Evolutionary conservation across 495 filamentous ascomycete genomes (phyloP).

Genomic region (Sordaria brevicollis): DNA sequence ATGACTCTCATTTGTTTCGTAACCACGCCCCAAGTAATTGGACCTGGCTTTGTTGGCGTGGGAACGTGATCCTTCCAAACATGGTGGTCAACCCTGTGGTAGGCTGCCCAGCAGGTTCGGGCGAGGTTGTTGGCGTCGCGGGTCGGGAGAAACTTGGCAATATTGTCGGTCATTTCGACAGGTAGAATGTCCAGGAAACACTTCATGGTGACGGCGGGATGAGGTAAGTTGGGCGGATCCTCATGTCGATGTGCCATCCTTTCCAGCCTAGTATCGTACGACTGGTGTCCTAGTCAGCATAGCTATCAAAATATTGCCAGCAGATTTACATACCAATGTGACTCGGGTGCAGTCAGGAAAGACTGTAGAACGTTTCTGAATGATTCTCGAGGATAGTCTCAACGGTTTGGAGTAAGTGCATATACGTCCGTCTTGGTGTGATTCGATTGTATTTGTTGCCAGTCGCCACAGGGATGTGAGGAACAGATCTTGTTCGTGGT

Average conservation of each 20-base stretch:
- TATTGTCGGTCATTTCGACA: neutral
- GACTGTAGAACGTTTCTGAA: neutral
- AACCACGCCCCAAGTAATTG: neutral
- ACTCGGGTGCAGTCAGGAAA: neutral
- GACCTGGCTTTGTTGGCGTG: neutral
- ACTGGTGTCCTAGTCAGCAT: neutral
- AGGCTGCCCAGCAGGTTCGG: neutral
- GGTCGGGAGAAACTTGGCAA: neutral
- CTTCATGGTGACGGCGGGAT: neutral
- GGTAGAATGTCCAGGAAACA: neutral
- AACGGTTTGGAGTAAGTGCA: neutral
- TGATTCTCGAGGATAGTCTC: neutral
- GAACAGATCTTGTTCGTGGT: neutral
- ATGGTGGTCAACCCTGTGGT: neutral
- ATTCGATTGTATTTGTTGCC: no score
- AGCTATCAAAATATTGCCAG: neutral
- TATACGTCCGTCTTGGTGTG: no score
- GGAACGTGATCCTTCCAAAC: neutral
- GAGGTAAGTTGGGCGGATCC: neutral
- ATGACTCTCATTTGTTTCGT: neutral
- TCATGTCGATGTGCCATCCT: neutral
- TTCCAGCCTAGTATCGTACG: neutral
- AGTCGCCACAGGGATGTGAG: neutral
- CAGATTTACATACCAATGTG: neutral
- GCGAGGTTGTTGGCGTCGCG: neutral